Evolutionary conservation across 805 yeast species (phyloP).

Genomic region (Wickerhamiella vanderwaltii): DNA sequence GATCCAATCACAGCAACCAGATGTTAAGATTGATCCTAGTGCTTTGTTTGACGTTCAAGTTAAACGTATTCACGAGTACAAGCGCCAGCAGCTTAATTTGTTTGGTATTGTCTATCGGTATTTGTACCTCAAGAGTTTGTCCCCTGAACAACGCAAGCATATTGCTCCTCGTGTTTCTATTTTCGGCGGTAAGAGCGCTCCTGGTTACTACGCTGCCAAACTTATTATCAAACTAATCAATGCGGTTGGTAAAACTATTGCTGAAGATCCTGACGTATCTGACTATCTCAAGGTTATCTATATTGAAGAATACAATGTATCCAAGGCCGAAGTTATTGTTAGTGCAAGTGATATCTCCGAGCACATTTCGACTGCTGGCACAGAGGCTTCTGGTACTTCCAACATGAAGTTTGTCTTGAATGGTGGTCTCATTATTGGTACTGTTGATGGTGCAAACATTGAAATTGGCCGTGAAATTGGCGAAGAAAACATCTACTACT

Average conservation of each 20-base stretch:
- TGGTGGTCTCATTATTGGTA: conserved; percentile 89
- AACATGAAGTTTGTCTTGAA: conserved; percentile 91
- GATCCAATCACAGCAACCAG: conserved; percentile 51
- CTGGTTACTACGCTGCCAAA: conserved; percentile 95
- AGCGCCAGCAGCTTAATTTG: conserved; percentile 86
- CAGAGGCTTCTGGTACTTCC: conserved; percentile 93
- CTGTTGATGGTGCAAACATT: conserved; percentile 94
- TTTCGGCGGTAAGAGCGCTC: conserved; percentile 93
- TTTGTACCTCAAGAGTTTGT: conserved; percentile 55
- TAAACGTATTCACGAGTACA: conserved; percentile 89
- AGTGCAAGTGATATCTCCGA: conserved; percentile 88
- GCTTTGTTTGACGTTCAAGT: conserved; percentile 86
- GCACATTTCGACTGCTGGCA: conserved; percentile 94
- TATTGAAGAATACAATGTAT: conserved; percentile 85
- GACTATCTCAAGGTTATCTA: conserved; percentile 75
- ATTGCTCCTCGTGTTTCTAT: conserved; percentile 65
- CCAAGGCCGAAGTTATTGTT: conserved; percentile 80
- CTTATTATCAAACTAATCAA: conserved; percentile 76
- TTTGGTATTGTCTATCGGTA: conserved; percentile 82
- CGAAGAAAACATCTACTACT: conserved; percentile 81
- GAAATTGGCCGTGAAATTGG: conserved; percentile 91
- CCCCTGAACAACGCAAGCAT: conserved; percentile 48
- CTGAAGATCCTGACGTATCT: conserved; percentile 61
- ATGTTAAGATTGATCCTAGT: conserved; percentile 43
- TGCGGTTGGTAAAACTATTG: conserved; percentile 67